phyloP scores from a whole-genome alignment of 805 yeast species.

The Blastobotrys chiropterorum region DNA sequence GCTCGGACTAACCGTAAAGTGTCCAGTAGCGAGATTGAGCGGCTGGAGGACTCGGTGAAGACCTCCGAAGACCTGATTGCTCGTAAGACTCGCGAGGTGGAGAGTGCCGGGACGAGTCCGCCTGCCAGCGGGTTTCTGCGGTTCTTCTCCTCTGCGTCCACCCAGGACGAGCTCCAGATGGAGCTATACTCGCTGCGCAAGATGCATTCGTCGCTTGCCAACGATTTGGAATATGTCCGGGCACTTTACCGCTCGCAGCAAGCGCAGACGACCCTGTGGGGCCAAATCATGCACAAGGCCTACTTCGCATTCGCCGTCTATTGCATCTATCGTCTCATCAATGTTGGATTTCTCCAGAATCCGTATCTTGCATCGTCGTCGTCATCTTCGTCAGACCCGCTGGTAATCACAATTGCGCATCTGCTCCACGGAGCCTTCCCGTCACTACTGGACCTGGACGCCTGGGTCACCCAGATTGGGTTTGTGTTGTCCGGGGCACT shows the following conservation, averaged over 20 bases:
- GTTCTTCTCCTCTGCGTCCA: conserved; percentile 16
- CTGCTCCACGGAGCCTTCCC: conserved; percentile 11
- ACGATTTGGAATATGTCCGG: conserved; percentile 26
- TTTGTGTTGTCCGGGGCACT: conserved; percentile 35
- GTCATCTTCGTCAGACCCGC: conserved; percentile 19
- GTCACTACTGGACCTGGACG: conserved; percentile 19
- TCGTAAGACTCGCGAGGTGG: conserved; percentile 19
- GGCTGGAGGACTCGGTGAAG: conserved; percentile 26
- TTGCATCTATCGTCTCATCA: conserved; percentile 36
- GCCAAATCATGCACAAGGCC: conserved; percentile 23
- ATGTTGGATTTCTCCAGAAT: conserved; percentile 27
- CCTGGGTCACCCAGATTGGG: conserved; percentile 36
- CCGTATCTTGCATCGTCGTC: conserved; percentile 16
- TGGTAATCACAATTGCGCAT: conserved; percentile 23
- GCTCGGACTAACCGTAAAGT: conserved; percentile 21
- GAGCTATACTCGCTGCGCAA: conserved; percentile 33
- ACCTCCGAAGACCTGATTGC: conserved; percentile 28
- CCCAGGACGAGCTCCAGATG: conserved; percentile 18
- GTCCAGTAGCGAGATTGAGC: conserved; percentile 27
- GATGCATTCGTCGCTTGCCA: conserved; percentile 28
- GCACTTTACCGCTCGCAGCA: conserved; percentile 23
- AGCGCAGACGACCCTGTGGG: conserved; percentile 26
- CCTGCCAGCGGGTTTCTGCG: conserved; percentile 15
- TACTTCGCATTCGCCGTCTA: conserved; percentile 33
- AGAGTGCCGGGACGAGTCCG: conserved; percentile 1